Conservation (phyloP, 2,329 filamentous ascomycete species). For the Penicillium decumbens region DNA sequence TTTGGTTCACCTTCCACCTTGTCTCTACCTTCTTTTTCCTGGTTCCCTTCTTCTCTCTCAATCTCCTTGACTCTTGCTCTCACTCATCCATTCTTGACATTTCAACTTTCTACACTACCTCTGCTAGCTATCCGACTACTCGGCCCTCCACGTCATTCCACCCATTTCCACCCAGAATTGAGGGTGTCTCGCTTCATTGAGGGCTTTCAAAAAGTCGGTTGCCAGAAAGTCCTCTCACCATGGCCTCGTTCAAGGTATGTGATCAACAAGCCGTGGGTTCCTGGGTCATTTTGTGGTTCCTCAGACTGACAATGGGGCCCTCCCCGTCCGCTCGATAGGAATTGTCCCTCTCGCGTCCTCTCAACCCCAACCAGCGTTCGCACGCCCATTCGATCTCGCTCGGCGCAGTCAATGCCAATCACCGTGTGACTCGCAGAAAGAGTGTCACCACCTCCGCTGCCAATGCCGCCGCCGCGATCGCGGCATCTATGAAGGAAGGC, state of each 20-base stretch:
- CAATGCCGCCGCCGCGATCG: constrained; percentile 63
- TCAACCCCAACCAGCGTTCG: constrained; percentile 66
- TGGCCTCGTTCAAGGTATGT: constrained; percentile 42
- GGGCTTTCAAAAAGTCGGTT: constrained; percentile 29
- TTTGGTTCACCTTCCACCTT: constrained; percentile 4
- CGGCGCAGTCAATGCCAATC: constrained; percentile 69
- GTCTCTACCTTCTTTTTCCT: constrained; percentile 10
- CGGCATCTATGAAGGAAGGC: constrained; percentile 66
- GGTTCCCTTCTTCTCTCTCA: constrained; percentile 11
- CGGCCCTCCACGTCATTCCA: constrained; percentile 14
- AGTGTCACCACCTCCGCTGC: constrained; percentile 75
- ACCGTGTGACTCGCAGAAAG: constrained; percentile 88
- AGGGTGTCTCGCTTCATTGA: constrained; percentile 11
- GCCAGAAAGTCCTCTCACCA: constrained; percentile 31
- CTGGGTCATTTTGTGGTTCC: not conserved
- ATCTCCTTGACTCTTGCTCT: constrained; percentile 3
- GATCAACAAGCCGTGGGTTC: constrained; percentile 1
- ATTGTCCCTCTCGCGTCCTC: constrained; percentile 59
- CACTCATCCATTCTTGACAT: constrained; percentile 5
- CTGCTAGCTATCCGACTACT: constrained; percentile 7
- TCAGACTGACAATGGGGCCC: constrained; percentile 24
- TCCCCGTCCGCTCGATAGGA: constrained; percentile 26
- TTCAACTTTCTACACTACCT: constrained; percentile 7
- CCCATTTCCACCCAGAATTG: constrained; percentile 20
- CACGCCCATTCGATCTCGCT: constrained; percentile 79